Evolutionary conservation across 257 asterid species (phyloP).

Genomic region (Solanum bulbocastanum): DNA sequence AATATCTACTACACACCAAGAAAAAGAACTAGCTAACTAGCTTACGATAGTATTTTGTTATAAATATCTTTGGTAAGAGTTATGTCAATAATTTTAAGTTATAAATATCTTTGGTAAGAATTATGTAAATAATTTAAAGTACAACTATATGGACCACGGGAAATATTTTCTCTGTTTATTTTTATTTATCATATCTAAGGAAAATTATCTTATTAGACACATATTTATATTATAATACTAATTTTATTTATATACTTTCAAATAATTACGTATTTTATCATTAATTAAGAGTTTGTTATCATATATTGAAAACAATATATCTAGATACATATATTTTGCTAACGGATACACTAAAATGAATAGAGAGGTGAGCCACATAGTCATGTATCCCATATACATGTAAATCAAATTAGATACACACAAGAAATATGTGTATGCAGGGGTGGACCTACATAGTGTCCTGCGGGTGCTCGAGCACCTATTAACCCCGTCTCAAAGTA

Average conservation of each 20-base stretch:
- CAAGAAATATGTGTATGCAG: neutral
- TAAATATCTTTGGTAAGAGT: neutral
- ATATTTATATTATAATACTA: neutral
- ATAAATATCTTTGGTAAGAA: neutral
- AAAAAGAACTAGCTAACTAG: too few relatives aligned
- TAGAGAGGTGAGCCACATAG: neutral
- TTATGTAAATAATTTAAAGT: neutral
- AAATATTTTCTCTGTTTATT: too few relatives aligned
- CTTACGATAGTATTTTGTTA: neutral
- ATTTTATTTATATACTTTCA: too few relatives aligned
- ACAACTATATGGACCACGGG: neutral
- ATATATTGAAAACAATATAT: too few relatives aligned
- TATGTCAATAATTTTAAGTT: neutral
- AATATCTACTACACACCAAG: neutral
- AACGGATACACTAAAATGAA: too few relatives aligned
- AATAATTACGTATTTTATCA: too few relatives aligned
- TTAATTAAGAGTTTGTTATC: too few relatives aligned
- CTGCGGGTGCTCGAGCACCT: neutral
- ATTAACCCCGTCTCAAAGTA: too few relatives aligned
- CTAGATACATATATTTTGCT: too few relatives aligned
- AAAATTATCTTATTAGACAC: too few relatives aligned
- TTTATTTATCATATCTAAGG: too few relatives aligned
- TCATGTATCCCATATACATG: too few relatives aligned
- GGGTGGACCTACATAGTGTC: neutral
- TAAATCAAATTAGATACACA: neutral